A percentile compares a stretch with the other conserved stretches of the same genome.
These are phyloP conservation scores for Acephala macrosclerotiorum DNA, from an alignment of 2,329 filamentous ascomycete genomes.

Conservation along the genomic window DNA sequence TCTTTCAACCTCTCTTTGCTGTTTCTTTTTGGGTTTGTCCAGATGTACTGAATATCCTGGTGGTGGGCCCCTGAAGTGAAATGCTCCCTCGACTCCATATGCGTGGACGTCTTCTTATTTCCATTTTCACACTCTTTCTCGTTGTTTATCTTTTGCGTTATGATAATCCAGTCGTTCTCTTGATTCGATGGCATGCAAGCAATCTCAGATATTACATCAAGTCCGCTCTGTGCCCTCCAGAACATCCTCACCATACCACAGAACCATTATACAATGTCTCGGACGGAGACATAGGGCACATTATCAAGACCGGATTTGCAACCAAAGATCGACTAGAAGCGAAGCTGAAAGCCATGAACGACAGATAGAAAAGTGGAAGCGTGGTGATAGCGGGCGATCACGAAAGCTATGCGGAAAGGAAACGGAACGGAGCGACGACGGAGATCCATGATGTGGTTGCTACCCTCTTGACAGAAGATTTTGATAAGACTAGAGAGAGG, in stretches of 20 bases:
- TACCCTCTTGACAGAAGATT: neutral
- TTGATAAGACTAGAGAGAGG: neutral
- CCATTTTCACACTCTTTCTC: neutral
- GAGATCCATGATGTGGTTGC: conserved; percentile 20
- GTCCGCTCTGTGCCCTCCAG: neutral
- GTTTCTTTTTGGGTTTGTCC: neutral
- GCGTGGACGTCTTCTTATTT: neutral
- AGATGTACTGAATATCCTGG: neutral
- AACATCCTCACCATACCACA: neutral
- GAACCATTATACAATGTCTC: neutral
- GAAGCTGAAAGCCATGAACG: conserved; percentile 8
- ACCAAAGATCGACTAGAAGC: conserved; percentile 17
- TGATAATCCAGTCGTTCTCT: neutral
- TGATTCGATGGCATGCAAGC: neutral
- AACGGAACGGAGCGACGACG: conserved; percentile 1
- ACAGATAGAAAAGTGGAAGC: neutral
- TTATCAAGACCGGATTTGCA: conserved; percentile 25
- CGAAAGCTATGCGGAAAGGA: neutral
- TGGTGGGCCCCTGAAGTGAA: neutral
- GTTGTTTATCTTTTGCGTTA: neutral
- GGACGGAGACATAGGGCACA: neutral
- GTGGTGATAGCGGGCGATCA: conserved; percentile 25
- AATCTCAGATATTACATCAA: neutral
- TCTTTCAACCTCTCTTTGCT: neutral
- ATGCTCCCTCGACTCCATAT: neutral